These are phyloP conservation scores for Neoascochyta sp. DNA, from an alignment of 2,329 filamentous ascomycete species.

Conservation along the genomic window DNA sequence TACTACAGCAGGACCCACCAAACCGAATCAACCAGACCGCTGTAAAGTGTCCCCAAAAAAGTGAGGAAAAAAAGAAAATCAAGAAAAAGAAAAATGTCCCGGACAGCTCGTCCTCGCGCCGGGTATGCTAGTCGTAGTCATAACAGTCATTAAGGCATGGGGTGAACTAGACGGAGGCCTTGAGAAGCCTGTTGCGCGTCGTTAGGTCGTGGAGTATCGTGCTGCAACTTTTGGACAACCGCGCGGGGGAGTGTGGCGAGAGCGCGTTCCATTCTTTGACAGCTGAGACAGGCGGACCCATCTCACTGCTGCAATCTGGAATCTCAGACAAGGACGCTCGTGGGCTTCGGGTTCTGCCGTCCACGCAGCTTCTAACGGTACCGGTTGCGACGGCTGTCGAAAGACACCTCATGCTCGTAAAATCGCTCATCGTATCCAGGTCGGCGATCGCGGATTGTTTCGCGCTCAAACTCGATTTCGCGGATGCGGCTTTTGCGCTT, in stretches of 20 bases:
- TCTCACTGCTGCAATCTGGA: too few species aligned
- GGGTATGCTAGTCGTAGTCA: constrained; percentile 36
- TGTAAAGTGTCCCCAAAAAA: constrained; percentile 2
- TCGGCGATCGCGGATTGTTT: constrained; percentile 49
- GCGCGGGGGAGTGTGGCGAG: too few species aligned
- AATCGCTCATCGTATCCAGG: constrained; percentile 60
- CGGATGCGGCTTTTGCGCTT: constrained; percentile 57
- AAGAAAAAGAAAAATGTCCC: constrained; percentile 15
- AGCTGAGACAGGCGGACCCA: too few species aligned
- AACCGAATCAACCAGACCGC: constrained; percentile 1
- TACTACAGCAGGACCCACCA: constrained; percentile 1
- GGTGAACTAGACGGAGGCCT: constrained; percentile 14
- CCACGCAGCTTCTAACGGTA: constrained; percentile 36
- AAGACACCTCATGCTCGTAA: constrained; percentile 65
- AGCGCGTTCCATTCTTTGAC: too few species aligned
- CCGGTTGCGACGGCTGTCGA: constrained; percentile 49
- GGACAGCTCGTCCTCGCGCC: constrained; percentile 22
- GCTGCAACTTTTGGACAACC: constrained; percentile 22
- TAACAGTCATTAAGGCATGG: constrained; percentile 34
- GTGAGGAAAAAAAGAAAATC: constrained; percentile 11
- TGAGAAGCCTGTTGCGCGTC: constrained; percentile 16
- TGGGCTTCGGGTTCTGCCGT: too few species aligned
- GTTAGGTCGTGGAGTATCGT: constrained; percentile 28
- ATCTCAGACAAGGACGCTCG: too few species aligned
- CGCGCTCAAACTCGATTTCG: constrained; percentile 60